Percentiles rank a stretch among this genome's conserved stretches.
Evolutionary conservation across 1,284 basidiomycete genomes (phyloP).

Genomic region (Cryptococcus hybrid): DNA sequence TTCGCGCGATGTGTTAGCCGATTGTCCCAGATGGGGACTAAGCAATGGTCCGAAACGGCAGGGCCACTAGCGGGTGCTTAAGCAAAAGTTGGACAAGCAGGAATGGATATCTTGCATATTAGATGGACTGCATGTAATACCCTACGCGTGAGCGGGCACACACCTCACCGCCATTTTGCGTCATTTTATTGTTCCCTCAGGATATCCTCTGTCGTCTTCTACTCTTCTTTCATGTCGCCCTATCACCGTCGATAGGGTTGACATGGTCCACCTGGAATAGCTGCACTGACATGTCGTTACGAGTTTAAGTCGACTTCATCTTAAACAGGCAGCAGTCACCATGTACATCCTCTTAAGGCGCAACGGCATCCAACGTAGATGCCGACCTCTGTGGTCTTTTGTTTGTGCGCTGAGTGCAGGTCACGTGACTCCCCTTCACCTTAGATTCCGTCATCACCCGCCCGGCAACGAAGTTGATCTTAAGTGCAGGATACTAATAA

Average conservation of each 20-base stretch:
- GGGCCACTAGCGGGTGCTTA: not conserved
- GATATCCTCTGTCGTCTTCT: not conserved
- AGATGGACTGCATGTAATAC: too few relatives aligned
- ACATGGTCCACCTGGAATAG: not conserved
- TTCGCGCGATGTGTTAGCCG: conserved; percentile 90
- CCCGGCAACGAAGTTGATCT: not conserved
- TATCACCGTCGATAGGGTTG: not conserved
- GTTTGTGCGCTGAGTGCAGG: too few relatives aligned
- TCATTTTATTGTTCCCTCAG: not conserved
- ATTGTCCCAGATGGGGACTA: conserved; percentile 79
- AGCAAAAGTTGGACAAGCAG: too few relatives aligned
- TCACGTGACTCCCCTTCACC: too few relatives aligned
- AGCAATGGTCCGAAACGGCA: conserved; percentile 34
- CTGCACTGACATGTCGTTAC: not conserved
- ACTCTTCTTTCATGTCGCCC: not conserved
- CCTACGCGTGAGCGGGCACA: too few relatives aligned
- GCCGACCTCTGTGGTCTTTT: not conserved
- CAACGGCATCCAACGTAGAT: not conserved
- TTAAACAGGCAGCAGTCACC: not conserved
- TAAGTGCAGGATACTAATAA: not conserved
- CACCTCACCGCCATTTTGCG: too few relatives aligned
- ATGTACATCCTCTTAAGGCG: not conserved
- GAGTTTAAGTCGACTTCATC: not conserved
- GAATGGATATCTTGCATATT: too few relatives aligned
- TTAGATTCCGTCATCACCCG: too few relatives aligned